Conservation (phyloP, 495 filamentous ascomycete genomes). For the Aspergillus incahuasiensis region DNA sequence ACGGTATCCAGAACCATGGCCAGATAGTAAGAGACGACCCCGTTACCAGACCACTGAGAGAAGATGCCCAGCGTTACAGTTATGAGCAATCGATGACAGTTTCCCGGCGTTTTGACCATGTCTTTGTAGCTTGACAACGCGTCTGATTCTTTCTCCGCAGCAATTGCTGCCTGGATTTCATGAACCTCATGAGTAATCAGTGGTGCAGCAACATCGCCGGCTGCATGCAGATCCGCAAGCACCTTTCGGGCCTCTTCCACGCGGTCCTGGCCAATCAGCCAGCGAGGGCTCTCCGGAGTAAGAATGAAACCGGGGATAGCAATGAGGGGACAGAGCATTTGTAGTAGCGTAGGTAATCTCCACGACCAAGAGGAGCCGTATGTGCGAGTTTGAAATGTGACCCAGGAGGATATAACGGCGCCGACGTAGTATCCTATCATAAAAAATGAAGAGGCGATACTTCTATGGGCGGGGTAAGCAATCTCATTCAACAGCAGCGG, state of each 20-base stretch:
- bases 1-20: slow-evolving; percentile 32
- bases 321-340: slow-evolving; percentile 42
- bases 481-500: slow-evolving; percentile 61
- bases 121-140: slow-evolving; percentile 36
- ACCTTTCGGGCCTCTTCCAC: slow-evolving; percentile 32
- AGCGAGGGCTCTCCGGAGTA: slow-evolving; percentile 42
- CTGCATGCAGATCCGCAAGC: slow-evolving; percentile 29
- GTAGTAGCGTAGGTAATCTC: slow-evolving; percentile 48
- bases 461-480: slow-evolving; percentile 58
- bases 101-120: slow-evolving; percentile 62
- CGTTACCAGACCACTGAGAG: slow-evolving; percentile 64
- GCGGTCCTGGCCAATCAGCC: slow-evolving; percentile 34
- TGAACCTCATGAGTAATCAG: slow-evolving; percentile 22
- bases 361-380: slow-evolving; percentile 42
- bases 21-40: slow-evolving; percentile 26
- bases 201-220: slow-evolving; percentile 17
- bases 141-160: slow-evolving; percentile 23
- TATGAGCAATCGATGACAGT: slow-evolving; percentile 56
- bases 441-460: slow-evolving; percentile 56
- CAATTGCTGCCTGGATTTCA: slow-evolving; percentile 23
- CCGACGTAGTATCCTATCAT: slow-evolving; percentile 62
- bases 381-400: slow-evolving; percentile 24
- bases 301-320: slow-evolving; percentile 37
- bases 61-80: slow-evolving; percentile 61
- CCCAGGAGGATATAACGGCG: slow-evolving; percentile 36